Conservation (phyloP, 2,329 filamentous ascomycete species). For the Conoideocrella luteorostrata region DNA sequence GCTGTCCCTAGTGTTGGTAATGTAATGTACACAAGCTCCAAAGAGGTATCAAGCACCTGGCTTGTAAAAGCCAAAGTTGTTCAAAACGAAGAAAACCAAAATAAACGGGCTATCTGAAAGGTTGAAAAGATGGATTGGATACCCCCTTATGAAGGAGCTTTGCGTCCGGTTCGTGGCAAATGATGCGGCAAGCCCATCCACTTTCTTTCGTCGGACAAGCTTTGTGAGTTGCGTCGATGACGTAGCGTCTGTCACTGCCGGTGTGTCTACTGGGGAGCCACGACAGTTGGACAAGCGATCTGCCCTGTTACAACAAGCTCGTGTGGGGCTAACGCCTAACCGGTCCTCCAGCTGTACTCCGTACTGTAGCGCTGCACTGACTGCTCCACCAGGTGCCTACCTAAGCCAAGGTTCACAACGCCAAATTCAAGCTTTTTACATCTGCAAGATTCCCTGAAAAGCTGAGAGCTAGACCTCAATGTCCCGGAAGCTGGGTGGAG, state of each 20-base stretch:
- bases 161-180: not conserved
- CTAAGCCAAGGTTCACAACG: not conserved
- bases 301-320: slow-evolving; percentile 4
- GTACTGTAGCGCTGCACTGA: too few species aligned
- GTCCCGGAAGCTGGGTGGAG: too few species aligned
- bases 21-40: not conserved
- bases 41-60: not conserved
- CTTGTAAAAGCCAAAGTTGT: too few species aligned
- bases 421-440: not conserved
- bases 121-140: not conserved
- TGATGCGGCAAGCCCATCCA: not conserved
- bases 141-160: not conserved
- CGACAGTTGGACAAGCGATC: not conserved
- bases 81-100: too few species aligned
- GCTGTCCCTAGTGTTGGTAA: not conserved
- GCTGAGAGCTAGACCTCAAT: not conserved
- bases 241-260: not conserved
- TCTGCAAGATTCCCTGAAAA: not conserved
- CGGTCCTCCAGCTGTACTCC: not conserved
- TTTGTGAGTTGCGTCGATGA: slow-evolving; percentile 3
- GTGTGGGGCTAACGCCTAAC: slow-evolving; percentile 3
- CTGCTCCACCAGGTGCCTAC: not conserved
- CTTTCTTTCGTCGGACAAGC: not conserved
- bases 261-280: not conserved
- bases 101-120: not conserved